phyloP scores from a whole-genome alignment of 352 stramenopile genomes.

The Albugo laibachii region DNA sequence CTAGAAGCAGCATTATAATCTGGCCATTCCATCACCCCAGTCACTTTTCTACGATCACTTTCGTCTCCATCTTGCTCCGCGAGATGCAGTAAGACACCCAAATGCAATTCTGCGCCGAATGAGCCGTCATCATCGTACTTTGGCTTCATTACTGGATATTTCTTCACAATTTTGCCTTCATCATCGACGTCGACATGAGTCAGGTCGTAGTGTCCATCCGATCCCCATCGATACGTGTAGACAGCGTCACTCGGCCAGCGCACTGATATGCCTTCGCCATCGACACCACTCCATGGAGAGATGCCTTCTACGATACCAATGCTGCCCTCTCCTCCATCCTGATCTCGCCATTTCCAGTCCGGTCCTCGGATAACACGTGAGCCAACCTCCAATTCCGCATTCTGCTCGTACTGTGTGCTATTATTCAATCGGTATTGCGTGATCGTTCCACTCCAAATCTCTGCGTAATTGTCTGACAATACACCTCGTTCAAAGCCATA shows the following conservation, averaged over 20 bases:
- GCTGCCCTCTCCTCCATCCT: constrained; percentile 72
- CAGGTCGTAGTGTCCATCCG: constrained; percentile 73
- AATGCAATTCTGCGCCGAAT: constrained; percentile 55
- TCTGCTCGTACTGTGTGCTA: constrained; percentile 17
- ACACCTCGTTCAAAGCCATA: constrained; percentile 60
- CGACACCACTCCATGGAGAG: constrained; percentile 72
- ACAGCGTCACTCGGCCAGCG: constrained; percentile 75
- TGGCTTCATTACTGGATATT: constrained; percentile 44
- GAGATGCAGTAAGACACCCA: constrained; percentile 60
- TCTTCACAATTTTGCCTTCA: constrained; percentile 41
- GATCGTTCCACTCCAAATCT: constrained; percentile 58
- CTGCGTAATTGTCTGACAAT: constrained; percentile 36
- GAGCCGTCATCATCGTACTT: constrained; percentile 51
- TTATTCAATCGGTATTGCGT: constrained; percentile 42
- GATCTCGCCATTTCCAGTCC: constrained; percentile 80
- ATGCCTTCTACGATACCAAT: constrained; percentile 68
- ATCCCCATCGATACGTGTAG: constrained; percentile 78
- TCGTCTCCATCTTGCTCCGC: constrained; percentile 11
- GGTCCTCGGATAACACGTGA: constrained; percentile 79
- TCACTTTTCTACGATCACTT: constrained; percentile 14
- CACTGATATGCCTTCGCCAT: constrained; percentile 78
- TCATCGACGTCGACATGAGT: constrained; percentile 72
- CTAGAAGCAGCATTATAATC: constrained; percentile 56
- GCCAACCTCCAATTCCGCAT: constrained; percentile 49
- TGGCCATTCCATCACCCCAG: constrained; percentile 58